Evolutionary conservation across 2,329 filamentous ascomycete species (phyloP), one percentile per base, ranked within the genome.

Genomic region (Mycosphaerelloides madeirae): DNA sequence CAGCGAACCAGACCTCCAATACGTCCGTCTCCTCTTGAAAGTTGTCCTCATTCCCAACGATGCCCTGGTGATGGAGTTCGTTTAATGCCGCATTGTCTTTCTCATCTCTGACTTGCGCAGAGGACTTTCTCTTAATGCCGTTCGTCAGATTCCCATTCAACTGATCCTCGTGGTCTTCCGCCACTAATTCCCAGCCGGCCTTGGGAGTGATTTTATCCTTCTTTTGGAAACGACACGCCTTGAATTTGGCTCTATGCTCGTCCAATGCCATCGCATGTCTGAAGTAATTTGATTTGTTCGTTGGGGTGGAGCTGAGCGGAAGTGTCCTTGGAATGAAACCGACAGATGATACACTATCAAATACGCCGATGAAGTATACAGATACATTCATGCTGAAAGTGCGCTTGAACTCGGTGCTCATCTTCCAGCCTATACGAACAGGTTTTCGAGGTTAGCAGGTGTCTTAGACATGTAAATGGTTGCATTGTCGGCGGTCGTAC

Each of bases 181-280:
- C 22, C 22, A 25, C 22, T 25, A 54, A 44, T 34, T 53, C 48
- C 53, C 55, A 55, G 3, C 42, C 25, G 7, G 46, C 36, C 8
- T 50, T 34, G 2, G 31, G 33, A 5, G 42, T 41, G n/a, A 50
- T 38, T 13, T 29, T 52, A 41, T 66, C 57, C 31, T 63, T 53
- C 20, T 64, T 55, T 33, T 65, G 58, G 50, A 59, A 68, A 37
- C 66, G 62, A 28, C 64, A 66, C 15, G 67, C 53, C 44, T 71
- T 71, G 64, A 72, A 73, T 47, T 72, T 73, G 7, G 68, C 59
- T 31, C 70, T 53, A 33, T 62, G 65, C 52, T 73, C 70, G 48
- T 72, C 67, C 13, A 72, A 53, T 1, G 68, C 65, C 59, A 73
- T 69, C 5, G 70, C 70, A 50, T 73, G 70, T 29, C 70, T 57